Conservation (phyloP, 257 asterid genomes). For the Plantago major region DNA sequence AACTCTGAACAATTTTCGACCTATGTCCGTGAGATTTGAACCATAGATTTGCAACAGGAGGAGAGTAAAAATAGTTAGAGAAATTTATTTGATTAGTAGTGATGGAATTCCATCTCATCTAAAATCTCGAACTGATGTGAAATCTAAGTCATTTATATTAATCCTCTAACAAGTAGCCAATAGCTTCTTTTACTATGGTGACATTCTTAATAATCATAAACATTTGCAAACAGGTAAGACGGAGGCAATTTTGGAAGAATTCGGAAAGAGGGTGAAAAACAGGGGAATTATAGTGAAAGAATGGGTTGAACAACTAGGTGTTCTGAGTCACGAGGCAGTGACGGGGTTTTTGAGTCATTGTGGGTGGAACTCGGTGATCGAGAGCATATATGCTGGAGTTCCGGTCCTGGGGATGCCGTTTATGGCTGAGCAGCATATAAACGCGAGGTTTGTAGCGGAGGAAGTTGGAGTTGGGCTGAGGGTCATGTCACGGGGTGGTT, state of each 20-base stretch:
- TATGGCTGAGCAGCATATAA: constrained; percentile 73
- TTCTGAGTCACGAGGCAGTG: constrained; percentile 39
- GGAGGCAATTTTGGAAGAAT: constrained; percentile 7
- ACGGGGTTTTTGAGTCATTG: constrained; percentile 69
- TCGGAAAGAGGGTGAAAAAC: constrained; percentile 25
- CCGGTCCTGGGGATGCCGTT: constrained; percentile 65
- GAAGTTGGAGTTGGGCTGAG: constrained; percentile 48
- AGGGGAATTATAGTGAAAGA: constrained; percentile 48
- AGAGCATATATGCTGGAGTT: constrained; percentile 46
- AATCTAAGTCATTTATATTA: no score
- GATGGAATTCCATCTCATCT: no score
- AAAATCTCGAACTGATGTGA: no score
- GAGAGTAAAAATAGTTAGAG: no score
- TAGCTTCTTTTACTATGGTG: no score
- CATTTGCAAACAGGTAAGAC: background rate
- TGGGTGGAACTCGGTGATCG: constrained; percentile 78
- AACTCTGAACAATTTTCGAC: no score
- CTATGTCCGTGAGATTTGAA: no score
- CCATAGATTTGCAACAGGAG: no score
- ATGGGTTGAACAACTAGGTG: constrained; percentile 58
- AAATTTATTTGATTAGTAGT: no score
- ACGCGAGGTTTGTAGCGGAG: constrained; percentile 53
- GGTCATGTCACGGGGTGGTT: constrained; percentile 36
- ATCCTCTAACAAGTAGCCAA: no score
- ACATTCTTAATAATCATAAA: no score